A percentile compares a stretch with the other conserved stretches of the same genome.
phyloP scores from a whole-genome alignment of 2,329 filamentous ascomycete genomes.

The Aspergillus amoenus region DNA sequence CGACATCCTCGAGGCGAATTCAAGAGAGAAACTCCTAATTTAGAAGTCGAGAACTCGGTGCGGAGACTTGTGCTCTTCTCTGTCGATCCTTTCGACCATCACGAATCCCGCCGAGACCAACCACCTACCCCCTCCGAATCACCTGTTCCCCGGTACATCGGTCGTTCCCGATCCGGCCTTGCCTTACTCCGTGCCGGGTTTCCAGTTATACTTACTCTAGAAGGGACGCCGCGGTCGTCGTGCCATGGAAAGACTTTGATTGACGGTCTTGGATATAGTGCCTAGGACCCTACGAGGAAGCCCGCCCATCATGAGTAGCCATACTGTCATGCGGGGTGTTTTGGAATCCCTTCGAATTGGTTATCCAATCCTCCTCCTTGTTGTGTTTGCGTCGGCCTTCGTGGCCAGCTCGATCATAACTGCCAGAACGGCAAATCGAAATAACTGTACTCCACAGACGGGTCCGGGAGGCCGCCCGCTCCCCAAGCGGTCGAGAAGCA shows the following conservation, averaged over 20 bases:
- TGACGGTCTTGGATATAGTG: conserved; percentile 14
- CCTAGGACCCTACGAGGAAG: conserved; percentile 20
- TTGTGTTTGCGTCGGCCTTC: conserved; percentile 65
- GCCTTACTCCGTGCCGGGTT: background rate
- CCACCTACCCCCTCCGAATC: conserved; percentile 5
- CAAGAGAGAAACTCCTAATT: conserved; percentile 2
- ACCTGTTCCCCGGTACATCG: conserved; percentile 4
- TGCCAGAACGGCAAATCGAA: conserved; percentile 48
- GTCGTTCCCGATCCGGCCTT: conserved; percentile 11
- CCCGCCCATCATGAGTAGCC: conserved; percentile 33
- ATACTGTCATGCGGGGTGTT: conserved; percentile 43
- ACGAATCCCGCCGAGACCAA: conserved; percentile 10
- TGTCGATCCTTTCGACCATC: conserved; percentile 15
- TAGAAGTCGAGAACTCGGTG: conserved; percentile 2
- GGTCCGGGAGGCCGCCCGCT: conserved; percentile 90
- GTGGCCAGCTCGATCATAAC: conserved; percentile 60
- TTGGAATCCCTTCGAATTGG: conserved; percentile 54
- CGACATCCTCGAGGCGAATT: background rate
- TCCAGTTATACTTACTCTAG: conserved; percentile 3
- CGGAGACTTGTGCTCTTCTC: conserved; percentile 14
- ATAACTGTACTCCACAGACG: conserved; percentile 52
- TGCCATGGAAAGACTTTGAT: conserved; percentile 37
- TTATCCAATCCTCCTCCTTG: conserved; percentile 63
- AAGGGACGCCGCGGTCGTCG: conserved; percentile 17
- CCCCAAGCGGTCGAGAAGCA: conserved; percentile 61